Conservation (phyloP, 805 yeast genomes). For the Kluyveromyces dobzhanskii region DNA sequence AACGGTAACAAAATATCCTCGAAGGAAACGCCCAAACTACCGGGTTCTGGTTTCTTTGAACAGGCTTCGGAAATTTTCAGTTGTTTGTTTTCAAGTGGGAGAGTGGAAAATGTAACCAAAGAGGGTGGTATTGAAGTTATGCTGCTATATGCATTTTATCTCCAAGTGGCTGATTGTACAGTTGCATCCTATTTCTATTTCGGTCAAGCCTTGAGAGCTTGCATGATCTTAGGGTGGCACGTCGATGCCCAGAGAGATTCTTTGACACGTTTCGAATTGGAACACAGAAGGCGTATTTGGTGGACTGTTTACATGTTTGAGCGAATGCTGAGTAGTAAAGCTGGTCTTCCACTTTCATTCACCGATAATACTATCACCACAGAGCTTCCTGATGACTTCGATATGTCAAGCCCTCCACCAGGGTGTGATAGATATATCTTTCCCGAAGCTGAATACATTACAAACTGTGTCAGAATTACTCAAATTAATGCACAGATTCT, state of each 20-base stretch:
- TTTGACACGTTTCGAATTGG: constrained; percentile 60
- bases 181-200: constrained; percentile 75
- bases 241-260: constrained; percentile 72
- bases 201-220: constrained; percentile 66
- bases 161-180: constrained; percentile 80
- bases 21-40: constrained; percentile 40
- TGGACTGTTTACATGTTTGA: constrained; percentile 86
- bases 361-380: constrained; percentile 78
- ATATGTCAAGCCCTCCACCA: constrained; percentile 51
- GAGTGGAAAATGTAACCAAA: constrained; percentile 65
- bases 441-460: constrained; percentile 70
- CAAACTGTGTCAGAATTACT: constrained; percentile 69
- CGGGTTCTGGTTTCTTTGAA: constrained; percentile 72
- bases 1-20: constrained; percentile 36
- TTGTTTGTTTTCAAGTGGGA: constrained; percentile 71
- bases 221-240: constrained; percentile 69
- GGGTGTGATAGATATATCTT: constrained; percentile 60
- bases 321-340: constrained; percentile 74
- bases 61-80: constrained; percentile 76
- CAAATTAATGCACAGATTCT: constrained; percentile 70
- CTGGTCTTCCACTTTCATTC: constrained; percentile 70
- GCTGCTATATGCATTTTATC: constrained; percentile 64
- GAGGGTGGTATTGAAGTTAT: constrained; percentile 77
- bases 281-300: constrained; percentile 74
- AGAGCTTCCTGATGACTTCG: constrained; percentile 65